These are phyloP conservation scores for Tillandsia leiboldiana DNA, from an alignment of 176 grass and related monocot genomes.

Conservation along the genomic window DNA sequence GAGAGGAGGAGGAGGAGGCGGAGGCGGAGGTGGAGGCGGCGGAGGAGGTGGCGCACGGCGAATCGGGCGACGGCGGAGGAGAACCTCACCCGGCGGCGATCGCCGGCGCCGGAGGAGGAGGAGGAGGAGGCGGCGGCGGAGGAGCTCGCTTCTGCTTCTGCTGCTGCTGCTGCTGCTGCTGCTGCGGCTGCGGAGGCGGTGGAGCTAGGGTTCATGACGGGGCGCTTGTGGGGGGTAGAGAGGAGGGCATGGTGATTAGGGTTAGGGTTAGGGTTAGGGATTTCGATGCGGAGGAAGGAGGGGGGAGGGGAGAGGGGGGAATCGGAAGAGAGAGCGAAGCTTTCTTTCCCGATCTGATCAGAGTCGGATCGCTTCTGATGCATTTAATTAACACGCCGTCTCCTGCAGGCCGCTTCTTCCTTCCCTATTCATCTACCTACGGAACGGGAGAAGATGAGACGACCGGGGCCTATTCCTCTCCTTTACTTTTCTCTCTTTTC, in stretches of 20 bases:
- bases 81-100: constrained; percentile 15
- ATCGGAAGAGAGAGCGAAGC: constrained; percentile 8
- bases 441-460: no score
- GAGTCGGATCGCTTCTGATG: constrained; percentile 5
- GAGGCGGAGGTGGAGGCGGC: constrained; percentile 57
- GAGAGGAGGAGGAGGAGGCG: constrained; percentile 65
- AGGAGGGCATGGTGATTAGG: constrained; percentile 29
- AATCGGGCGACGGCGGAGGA: constrained; percentile 30
- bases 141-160: background rate
- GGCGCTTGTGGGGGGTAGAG: constrained; percentile 62
- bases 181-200: constrained; percentile 30
- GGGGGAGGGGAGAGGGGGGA: background rate
- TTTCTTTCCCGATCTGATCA: constrained; percentile 9
- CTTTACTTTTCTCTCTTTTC: background rate
- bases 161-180: no score
- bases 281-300: constrained; percentile 4
- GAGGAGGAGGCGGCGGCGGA: constrained; percentile 23
- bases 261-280: no score
- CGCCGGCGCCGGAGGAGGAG: constrained; percentile 26
- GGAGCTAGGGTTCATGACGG: constrained; percentile 35
- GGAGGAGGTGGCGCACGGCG: constrained; percentile 26
- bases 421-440: background rate
- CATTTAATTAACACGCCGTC: background rate
- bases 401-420: background rate
- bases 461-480: background rate